phyloP scores from a whole-genome alignment of 441 rosid species.

The Hypseocharis bilobata region DNA sequence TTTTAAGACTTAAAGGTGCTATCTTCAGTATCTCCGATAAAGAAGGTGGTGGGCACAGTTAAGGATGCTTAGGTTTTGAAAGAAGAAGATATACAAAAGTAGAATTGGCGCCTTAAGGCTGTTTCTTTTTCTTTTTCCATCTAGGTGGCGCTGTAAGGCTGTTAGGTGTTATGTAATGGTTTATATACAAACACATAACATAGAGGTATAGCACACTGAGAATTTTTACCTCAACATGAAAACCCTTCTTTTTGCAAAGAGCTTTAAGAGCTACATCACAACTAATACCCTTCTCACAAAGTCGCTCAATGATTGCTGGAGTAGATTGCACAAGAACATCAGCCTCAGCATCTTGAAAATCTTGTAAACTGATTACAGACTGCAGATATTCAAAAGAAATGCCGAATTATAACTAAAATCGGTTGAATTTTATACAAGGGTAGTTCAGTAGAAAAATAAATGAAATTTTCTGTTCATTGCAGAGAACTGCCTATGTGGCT shows the following conservation, averaged over 20 bases:
- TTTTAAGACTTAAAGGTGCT: neutral
- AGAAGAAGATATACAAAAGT: neutral
- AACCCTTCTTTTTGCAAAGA: constrained; percentile 81
- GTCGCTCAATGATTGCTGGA: constrained; percentile 51
- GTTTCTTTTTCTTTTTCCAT: too few species aligned
- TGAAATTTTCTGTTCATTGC: neutral
- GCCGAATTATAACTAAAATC: constrained; percentile 8
- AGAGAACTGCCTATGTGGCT: neutral
- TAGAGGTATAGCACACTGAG: neutral
- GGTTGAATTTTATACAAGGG: neutral
- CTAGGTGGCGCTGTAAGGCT: neutral
- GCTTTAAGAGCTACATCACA: constrained; percentile 63
- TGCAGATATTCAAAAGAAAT: constrained; percentile 30
- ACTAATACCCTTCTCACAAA: constrained; percentile 45
- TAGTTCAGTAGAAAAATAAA: neutral
- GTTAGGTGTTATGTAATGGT: neutral
- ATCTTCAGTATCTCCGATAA: too few species aligned
- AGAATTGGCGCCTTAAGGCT: neutral
- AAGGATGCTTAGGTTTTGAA: neutral
- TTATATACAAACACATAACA: too few species aligned
- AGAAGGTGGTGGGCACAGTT: neutral
- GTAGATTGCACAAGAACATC: constrained; percentile 61
- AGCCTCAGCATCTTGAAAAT: constrained; percentile 86
- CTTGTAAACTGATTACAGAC: constrained; percentile 54
- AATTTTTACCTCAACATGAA: constrained; percentile 57